Base-by-base conservation (phyloP, 2,329 filamentous ascomycete species). In the Ustulina deusta region DNA sequence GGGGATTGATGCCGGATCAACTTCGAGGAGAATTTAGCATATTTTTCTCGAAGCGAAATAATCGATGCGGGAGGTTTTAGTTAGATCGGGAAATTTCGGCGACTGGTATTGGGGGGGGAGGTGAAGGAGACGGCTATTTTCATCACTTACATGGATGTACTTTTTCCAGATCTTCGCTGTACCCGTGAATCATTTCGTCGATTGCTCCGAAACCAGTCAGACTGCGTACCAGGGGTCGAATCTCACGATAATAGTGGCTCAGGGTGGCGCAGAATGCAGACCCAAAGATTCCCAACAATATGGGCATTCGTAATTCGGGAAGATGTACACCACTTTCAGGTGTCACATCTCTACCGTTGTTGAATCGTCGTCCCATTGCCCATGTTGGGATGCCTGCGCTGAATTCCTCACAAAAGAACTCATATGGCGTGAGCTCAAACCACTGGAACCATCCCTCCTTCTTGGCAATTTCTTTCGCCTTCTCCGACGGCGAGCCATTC, bases 181-280 rank as follows among this genome's bases (percentile, higher is more conserved):
- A 90, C 34, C 91, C 93, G 66, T 92, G 89, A 29, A 98, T 92
- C 78, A 97, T 84, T 52, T 91, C 89, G 77, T 98, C 94, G 27
- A 99, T 84, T 1, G 91, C 86, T 10, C 84, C 84, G 71, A 97
- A 91, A 0, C 94, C 94, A 5, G 89, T 86, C 25, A 97, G 81
- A 13, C 90, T 90, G 72, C 87, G 89, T 22, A 98, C 84, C 6
- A 97, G 79, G 0, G 96, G 96, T n/a, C 92, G 87, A 54, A 98
- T 87, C 79, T 99, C 96, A 71, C 91, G 93, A 81, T 98, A 98
- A 78, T 99, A 99, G 79, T 98, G 96, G 49, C 93, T 95, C 0
- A 99, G 83, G 0, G 96, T 98, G 0, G 96, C 96, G 74, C 96
- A 98, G 77, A 99, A 98, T 2, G 96, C 96, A 72, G 92, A 97